Evolutionary conservation across 2,329 filamentous ascomycete genomes (phyloP).

Genomic region (Chaetoscypha palmicola): DNA sequence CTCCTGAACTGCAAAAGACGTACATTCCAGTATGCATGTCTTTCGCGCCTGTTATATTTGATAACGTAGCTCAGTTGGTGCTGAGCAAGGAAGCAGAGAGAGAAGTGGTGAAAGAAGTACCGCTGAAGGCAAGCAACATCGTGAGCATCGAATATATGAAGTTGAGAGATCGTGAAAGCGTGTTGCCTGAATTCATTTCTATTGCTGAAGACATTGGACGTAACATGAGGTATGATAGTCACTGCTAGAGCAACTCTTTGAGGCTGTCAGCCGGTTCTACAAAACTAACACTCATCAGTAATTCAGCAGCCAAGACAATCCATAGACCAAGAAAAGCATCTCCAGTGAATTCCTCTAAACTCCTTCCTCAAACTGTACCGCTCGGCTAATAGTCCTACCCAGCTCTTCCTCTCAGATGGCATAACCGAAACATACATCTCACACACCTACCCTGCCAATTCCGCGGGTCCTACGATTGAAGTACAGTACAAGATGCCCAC

Average conservation of each 20-base stretch:
- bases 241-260: too few relatives aligned
- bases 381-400: too few relatives aligned
- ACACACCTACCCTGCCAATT: conserved; percentile 7
- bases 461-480: neutral
- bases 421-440: conserved; percentile 19
- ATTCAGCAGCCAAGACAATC: too few relatives aligned
- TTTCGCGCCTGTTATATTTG: conserved; percentile 18
- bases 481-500: conserved; percentile 15
- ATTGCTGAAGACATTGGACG: conserved; percentile 14
- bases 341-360: neutral
- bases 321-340: neutral
- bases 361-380: too few relatives aligned
- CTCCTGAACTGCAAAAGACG: neutral
- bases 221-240: conserved; percentile 8
- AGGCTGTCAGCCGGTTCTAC: too few relatives aligned
- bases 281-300: too few relatives aligned
- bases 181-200: conserved; percentile 10
- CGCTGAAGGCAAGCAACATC: conserved; percentile 7
- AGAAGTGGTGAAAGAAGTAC: conserved; percentile 5
- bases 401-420: conserved; percentile 23
- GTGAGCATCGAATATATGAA: conserved; percentile 10
- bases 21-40: conserved; percentile 19
- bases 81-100: neutral
- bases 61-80: conserved; percentile 3
- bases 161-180: conserved; percentile 10